Base-by-base conservation (phyloP, 2,329 filamentous ascomycete genomes). In the Fusarium sp. region DNA sequence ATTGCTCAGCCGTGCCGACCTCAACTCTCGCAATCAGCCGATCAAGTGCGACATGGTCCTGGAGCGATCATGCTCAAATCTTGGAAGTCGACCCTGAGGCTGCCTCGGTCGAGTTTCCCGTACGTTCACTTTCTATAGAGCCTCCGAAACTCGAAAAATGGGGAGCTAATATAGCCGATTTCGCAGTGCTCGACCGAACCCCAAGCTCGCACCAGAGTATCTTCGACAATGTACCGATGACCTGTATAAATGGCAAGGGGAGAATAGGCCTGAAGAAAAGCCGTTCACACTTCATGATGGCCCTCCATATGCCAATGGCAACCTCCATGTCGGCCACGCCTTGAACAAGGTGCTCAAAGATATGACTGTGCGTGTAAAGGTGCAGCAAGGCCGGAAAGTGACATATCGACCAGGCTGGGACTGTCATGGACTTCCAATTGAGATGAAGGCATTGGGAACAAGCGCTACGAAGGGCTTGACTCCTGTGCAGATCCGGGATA, bases 341-440 rank as follows among this genome's bases (percentile, higher is more conserved):
- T 84, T 99, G 77, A 99, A 99, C 82, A 99, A 99, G 83, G 91
- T 98, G 73, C 85, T 97, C 64, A 99, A 99, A 84, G 96, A 99
- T 81, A 92, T 98, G 76, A 93, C 97, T 67, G 86, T 94, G 73
- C 89, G 96, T 43, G 90, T 91, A 66, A 90, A 97, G 82, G 83
- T 98, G 65, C 89, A 92, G 66, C 87, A 91, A 77, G 96, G 86
- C 74, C 75, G 74, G 76, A 86, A 89, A 68, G 90, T 98, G 34
- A 86, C 90, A 42, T 99, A 97, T 77, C 86, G 94, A 18, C 96
- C 96, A 4, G 95, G 96, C 47, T 99, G 96, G 96, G 97, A 99
- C 79, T 99, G 96, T 73, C 96, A 99, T 83, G 96, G 96, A 1
- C 86, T 99, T 51, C 96, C 96, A 2, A 99, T 99, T 77, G 96